These are phyloP conservation scores for Cytospora piceicola DNA, from an alignment of 2,329 filamentous ascomycete genomes.

Conservation along the genomic window DNA sequence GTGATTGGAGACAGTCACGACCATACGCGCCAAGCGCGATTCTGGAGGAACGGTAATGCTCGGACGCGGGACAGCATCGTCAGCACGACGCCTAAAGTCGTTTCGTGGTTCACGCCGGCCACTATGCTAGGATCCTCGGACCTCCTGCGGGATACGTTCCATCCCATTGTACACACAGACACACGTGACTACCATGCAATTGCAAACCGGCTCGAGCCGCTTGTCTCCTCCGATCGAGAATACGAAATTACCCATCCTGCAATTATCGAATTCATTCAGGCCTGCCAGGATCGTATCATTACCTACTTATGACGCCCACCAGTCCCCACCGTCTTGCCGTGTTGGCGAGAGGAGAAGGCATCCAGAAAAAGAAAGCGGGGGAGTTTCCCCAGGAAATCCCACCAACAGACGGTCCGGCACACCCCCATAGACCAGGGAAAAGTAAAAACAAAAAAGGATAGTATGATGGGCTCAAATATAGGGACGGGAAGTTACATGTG, in stretches of 20 bases:
- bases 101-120: neutral
- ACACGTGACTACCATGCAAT: neutral
- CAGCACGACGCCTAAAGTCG: neutral
- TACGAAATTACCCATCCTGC: neutral
- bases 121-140: neutral
- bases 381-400: neutral
- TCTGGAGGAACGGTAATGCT: neutral
- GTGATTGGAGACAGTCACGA: neutral
- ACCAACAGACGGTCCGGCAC: neutral
- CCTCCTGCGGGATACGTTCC: neutral
- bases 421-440: neutral
- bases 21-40: neutral
- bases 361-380: neutral
- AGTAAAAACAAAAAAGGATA: neutral
- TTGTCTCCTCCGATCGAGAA: neutral
- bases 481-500: neutral
- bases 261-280: neutral
- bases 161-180: neutral
- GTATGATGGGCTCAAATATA: neutral
- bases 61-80: neutral
- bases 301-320: constrained; percentile 1
- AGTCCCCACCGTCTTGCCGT: neutral
- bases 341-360: neutral
- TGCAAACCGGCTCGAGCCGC: neutral
- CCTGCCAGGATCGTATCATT: neutral